Evolutionary conservation across 78 protist genomes (phyloP).

Genomic region (Planoprotostelium fungivorum): DNA sequence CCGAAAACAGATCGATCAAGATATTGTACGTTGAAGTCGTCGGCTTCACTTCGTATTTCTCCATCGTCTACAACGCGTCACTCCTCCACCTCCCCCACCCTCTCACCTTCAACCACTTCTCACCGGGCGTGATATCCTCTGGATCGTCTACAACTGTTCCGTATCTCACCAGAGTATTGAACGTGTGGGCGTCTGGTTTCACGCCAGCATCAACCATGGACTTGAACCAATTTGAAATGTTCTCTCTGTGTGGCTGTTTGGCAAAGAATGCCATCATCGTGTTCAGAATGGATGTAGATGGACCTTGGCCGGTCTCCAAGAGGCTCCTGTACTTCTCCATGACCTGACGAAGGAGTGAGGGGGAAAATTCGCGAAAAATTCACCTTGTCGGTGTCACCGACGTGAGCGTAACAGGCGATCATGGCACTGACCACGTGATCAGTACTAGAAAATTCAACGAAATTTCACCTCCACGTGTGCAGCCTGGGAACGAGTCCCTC

Average conservation of each 20-base stretch:
- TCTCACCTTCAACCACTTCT: neutral
- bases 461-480: neutral
- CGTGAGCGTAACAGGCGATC: neutral
- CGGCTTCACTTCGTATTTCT: neutral
- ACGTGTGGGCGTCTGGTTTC: neutral
- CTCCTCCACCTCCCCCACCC: neutral
- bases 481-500: neutral
- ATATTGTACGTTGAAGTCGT: neutral
- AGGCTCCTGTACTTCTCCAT: neutral
- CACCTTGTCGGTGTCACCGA: neutral
- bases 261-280: neutral
- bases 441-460: neutral
- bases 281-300: neutral
- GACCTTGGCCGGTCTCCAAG: neutral
- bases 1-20: neutral
- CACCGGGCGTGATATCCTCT: neutral
- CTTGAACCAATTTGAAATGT: neutral
- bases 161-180: neutral
- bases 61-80: neutral
- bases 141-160: neutral
- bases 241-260: neutral
- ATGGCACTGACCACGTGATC: too few species aligned
- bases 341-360: neutral
- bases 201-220: neutral
- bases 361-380: neutral